A percentile compares a stretch with the other conserved stretches of the same genome.
These are phyloP conservation scores for Aquilaria sinensis DNA, from an alignment of 345 rosid genomes.

Conservation along the genomic window DNA sequence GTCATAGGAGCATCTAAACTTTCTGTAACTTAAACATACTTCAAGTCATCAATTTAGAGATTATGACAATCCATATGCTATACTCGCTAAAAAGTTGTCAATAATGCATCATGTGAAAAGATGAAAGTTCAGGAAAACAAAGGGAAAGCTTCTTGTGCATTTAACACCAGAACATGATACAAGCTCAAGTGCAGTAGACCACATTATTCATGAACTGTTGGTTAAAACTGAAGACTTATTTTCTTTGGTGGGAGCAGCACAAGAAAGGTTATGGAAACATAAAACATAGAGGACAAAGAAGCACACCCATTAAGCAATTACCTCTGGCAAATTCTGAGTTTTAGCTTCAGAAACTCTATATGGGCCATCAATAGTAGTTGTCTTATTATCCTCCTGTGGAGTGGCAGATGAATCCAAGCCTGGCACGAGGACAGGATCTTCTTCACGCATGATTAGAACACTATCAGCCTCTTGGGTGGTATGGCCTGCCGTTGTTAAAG, in stretches of 20 bases:
- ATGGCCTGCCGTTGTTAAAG: not conserved
- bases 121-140: conserved; percentile 4
- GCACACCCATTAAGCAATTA: conserved; percentile 40
- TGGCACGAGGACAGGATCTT: conserved; percentile 58
- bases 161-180: conserved; percentile 17
- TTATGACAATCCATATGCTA: not conserved
- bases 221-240: conserved; percentile 10
- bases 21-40: not conserved
- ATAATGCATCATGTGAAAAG: not conserved
- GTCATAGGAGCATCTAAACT: not conserved
- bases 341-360: conserved; percentile 25
- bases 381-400: conserved; percentile 16
- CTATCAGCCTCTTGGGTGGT: conserved; percentile 15
- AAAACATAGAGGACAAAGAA: conserved; percentile 10
- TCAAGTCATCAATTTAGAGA: not conserved
- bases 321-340: conserved; percentile 33
- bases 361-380: conserved; percentile 19
- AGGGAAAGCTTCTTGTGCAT: conserved; percentile 3
- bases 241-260: conserved; percentile 3
- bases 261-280: not conserved
- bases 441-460: conserved; percentile 31
- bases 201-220: conserved; percentile 7
- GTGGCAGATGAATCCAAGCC: conserved; percentile 34
- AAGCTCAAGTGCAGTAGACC: not conserved
- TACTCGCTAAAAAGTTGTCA: not conserved